A percentile compares a stretch with the other conserved stretches of the same genome.
Evolutionary conservation across 2,329 filamentous ascomycete species (phyloP).

Genomic region (Orbilia quercus): DNA sequence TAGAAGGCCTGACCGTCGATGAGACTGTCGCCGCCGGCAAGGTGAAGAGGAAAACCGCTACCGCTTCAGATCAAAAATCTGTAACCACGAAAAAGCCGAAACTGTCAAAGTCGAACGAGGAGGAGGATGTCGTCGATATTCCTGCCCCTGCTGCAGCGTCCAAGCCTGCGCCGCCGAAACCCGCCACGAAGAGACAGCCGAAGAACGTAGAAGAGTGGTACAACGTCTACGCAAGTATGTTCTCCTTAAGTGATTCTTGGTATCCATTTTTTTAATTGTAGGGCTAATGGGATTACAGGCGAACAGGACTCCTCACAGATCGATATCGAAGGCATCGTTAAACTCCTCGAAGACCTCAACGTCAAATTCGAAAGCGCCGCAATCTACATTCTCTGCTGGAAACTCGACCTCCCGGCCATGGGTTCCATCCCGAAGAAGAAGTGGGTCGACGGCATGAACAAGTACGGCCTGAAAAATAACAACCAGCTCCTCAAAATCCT

Average conservation of each 20-base stretch:
- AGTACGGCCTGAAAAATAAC: conserved; percentile 38
- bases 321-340: conserved; percentile 35
- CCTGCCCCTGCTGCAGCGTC: background rate
- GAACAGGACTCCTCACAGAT: conserved; percentile 39
- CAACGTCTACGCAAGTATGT: conserved; percentile 43
- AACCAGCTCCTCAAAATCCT: conserved; percentile 37
- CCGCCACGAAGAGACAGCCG: conserved; percentile 16
- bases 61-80: conserved; percentile 11
- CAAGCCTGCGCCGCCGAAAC: conserved; percentile 10
- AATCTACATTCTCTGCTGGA: conserved; percentile 55
- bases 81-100: conserved; percentile 39
- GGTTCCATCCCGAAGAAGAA: conserved; percentile 49
- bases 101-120: conserved; percentile 34
- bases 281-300: conserved; percentile 15
- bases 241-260: background rate
- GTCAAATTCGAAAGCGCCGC: conserved; percentile 49
- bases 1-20: conserved; percentile 34
- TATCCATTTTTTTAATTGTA: background rate
- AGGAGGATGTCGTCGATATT: conserved; percentile 1
- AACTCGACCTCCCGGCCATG: conserved; percentile 40
- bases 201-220: conserved; percentile 53
- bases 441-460: conserved; percentile 52
- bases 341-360: conserved; percentile 42
- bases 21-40: conserved; percentile 24
- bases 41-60: conserved; percentile 36